phyloP scores from a whole-genome alignment of 148 eudicot species.

The Rhododendron molle region DNA sequence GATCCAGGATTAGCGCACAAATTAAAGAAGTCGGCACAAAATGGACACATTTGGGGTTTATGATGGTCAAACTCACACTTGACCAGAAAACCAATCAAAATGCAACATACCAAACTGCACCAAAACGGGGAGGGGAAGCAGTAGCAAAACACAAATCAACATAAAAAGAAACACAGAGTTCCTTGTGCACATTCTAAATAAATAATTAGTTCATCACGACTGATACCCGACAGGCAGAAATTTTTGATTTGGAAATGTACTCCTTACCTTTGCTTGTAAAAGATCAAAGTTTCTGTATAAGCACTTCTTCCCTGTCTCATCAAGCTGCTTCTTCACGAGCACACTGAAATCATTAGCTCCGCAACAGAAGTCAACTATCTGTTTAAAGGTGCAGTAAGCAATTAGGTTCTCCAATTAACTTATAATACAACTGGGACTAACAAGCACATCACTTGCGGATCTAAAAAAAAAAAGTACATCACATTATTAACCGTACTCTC shows the following conservation, averaged over 20 bases:
- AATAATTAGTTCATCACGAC: not conserved
- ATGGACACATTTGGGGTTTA: not conserved
- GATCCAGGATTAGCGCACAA: not conserved
- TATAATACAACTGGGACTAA: not conserved
- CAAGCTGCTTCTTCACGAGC: conserved; percentile 75
- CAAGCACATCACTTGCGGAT: not conserved
- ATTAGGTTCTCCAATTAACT: conserved; percentile 5
- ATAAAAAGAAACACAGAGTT: not conserved
- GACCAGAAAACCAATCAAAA: not conserved
- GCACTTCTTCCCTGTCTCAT: conserved; percentile 68
- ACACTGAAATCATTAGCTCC: conserved; percentile 92
- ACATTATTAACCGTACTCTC: not conserved
- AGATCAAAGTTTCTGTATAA: conserved; percentile 70
- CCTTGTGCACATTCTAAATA: not conserved
- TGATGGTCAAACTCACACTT: not conserved
- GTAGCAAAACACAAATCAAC: not conserved
- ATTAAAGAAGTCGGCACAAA: not conserved
- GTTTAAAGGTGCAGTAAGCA: conserved; percentile 24
- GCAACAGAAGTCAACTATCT: conserved; percentile 97
- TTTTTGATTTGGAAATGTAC: not conserved
- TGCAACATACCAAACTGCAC: not conserved
- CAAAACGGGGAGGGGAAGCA: not conserved
- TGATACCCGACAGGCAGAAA: not conserved
- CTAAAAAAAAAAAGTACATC: too few species aligned
- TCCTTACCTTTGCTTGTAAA: conserved; percentile 65